Percentiles rank a stretch among this genome's conserved stretches.
phyloP scores from a whole-genome alignment of 2,329 filamentous ascomycete species.

The Alternaria sp. region DNA sequence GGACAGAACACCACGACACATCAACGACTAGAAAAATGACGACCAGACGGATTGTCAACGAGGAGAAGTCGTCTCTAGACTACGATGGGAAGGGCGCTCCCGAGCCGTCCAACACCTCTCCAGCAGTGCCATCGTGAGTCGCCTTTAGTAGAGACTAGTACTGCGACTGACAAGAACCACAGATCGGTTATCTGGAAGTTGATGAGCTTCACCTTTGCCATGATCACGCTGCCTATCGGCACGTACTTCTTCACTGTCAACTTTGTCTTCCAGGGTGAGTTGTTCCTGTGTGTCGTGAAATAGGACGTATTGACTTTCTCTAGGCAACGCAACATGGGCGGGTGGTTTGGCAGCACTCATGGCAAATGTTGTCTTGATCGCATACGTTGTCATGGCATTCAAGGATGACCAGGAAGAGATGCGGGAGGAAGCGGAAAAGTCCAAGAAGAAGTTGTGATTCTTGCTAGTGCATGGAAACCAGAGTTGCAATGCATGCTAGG shows the following conservation, averaged over 20 bases:
- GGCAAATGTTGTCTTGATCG: slow-evolving; percentile 88
- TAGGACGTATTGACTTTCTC: slow-evolving; percentile 14
- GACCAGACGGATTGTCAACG: slow-evolving; percentile 70
- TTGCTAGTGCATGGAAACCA: background rate
- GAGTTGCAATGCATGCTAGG: background rate
- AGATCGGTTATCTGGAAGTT: slow-evolving; percentile 91
- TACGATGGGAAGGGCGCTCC: slow-evolving; percentile 38
- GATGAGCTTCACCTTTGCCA: slow-evolving; percentile 86
- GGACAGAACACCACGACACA: slow-evolving; percentile 5
- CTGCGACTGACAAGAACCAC: slow-evolving; percentile 13
- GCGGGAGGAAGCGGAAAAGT: slow-evolving; percentile 55
- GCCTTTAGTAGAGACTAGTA: background rate
- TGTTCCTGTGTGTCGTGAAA: background rate
- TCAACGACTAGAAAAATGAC: slow-evolving; percentile 63
- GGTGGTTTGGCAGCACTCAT: slow-evolving; percentile 86
- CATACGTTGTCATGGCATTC: slow-evolving; percentile 92
- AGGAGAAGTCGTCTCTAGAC: slow-evolving; percentile 70
- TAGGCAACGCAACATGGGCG: slow-evolving; percentile 88
- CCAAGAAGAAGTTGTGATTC: slow-evolving; percentile 46
- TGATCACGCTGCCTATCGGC: slow-evolving; percentile 86
- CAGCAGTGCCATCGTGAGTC: slow-evolving; percentile 81
- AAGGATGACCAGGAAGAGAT: slow-evolving; percentile 74
- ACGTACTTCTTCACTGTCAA: slow-evolving; percentile 87
- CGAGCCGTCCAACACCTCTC: slow-evolving; percentile 75
- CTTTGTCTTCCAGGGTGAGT: slow-evolving; percentile 76